Conservation (phyloP, 176 grass and related monocot genomes). For the Juncus effusus region DNA sequence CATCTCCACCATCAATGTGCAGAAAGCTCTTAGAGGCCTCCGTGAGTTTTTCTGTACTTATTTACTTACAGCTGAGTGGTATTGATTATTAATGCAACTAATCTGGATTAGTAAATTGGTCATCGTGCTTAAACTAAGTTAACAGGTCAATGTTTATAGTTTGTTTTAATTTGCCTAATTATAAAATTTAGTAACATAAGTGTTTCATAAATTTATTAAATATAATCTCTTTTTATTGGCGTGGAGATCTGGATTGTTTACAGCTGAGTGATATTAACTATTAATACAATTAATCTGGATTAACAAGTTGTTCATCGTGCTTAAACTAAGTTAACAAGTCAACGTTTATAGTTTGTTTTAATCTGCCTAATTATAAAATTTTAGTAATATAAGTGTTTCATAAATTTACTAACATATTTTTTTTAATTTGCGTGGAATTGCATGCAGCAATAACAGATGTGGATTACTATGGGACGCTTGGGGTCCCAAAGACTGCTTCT, state of each 20-base stretch:
- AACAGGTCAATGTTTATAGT: neutral
- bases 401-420: too few species aligned
- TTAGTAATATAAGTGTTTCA: too few species aligned
- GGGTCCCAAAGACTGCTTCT: slow-evolving; percentile 50
- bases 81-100: neutral
- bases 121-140: neutral
- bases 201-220: too few species aligned
- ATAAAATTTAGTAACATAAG: too few species aligned
- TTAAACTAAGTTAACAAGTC: neutral
- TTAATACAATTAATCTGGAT: too few species aligned
- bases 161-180: neutral
- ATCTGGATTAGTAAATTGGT: neutral
- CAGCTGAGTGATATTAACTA: too few species aligned
- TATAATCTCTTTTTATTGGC: too few species aligned
- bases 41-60: slow-evolving; percentile 39
- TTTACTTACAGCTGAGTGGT: neutral
- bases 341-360: neutral
- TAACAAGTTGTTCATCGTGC: neutral
- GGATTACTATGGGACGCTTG: slow-evolving; percentile 86
- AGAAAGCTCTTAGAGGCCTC: slow-evolving; percentile 82
- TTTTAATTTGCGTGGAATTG: slow-evolving; percentile 17
- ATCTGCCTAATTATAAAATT: neutral
- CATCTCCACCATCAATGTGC: slow-evolving; percentile 71
- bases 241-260: too few species aligned
- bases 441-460: slow-evolving; percentile 74